Base-by-base conservation (phyloP, 1,139 yeast genomes). In the Kodamaea suecica region DNA sequence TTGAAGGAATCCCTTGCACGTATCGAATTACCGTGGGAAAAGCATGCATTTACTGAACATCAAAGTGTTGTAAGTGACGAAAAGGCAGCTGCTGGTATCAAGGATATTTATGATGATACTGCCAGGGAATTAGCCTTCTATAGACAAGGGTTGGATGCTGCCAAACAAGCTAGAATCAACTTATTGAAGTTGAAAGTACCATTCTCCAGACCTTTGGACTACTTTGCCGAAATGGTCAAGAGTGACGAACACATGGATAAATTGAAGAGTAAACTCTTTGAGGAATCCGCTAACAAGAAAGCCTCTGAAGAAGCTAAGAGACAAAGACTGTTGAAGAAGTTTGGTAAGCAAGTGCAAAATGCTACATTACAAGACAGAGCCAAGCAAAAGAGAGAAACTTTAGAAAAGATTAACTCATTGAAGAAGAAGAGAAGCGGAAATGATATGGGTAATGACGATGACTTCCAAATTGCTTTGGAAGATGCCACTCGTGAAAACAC, bases 231-330 rank as follows among this genome's bases (percentile, higher is more conserved):
- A 63, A 92, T 92, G 99, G 86, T 88, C 44, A 92, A 92, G 69
- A 83, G 90, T 41, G 99, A 92, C 60, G 97, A 88, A 59, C 99
- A 92, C 61, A 92, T 92, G 99, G 97, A 88, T 55, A 86, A 80
- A 63, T 74, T 92, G 53, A 88, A 87, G 72, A 70, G 71, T 55
- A 87, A 86, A 61, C 73, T 92, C 50, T 71, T 88, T 30, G 76
- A 78, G 43, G 96, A 87, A 55, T 97, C 95, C 35, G 84, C 94
- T 24, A 83, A 84, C 55, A 86, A 84, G 76, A 85, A 85, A 63
- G 97, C 96, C 2, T 74, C 88, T 33, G 94, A 86, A 60, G 97
- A 88, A 38, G 95, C 97, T 24, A 84, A 85, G 68, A 84, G 84
- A 62, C 97, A 92, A 68, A 82, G 98, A 64, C 84, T 84, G 47